Base-by-base conservation (phyloP, 2,329 filamentous ascomycete species). In the Tolypocladium cylindrosporum region DNA sequence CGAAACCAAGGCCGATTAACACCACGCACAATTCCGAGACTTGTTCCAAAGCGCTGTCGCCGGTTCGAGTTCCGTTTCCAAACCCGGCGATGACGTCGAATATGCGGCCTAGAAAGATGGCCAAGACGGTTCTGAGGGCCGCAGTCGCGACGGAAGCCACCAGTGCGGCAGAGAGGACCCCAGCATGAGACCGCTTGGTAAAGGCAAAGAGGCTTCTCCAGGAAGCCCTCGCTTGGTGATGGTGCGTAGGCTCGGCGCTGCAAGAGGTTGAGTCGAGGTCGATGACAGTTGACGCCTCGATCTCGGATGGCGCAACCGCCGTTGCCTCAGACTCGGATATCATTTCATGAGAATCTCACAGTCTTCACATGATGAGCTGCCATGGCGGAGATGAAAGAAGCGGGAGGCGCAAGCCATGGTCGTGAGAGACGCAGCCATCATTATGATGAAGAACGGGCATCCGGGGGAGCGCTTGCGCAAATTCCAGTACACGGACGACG, bases 31-130 rank as follows among this genome's bases (percentile, higher is more conserved):
- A 87, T 48, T 70, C 77, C 0, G 81, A 79, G 1, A 90, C 78
- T 3, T 78, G 72, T 0, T 72, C 65, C 24, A 88, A 74, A 1
- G 91, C 77, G 1, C 79, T 75, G 1, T 73, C 61, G 0, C 75
- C 74, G 0, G 73, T 71, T 4, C 83, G 73, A 1, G 70, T 68
- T 2, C 83, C 84, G 19, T 77, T 74, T 0, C 86, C 89, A 65
- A 85, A 90, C 8, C 78, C 72, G 0, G 88, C 80, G 59, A 96
- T 86, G 5, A 83, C 73, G 37, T 88, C 80, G 67, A 96, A 96
- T 9, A 95, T 78, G 55, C 81, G 80, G 14, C 92, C 92, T 1
- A 92, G 81, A 1, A 95, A 70, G 36, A 91, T 76, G 4, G 90
- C 83, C 34, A 89, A 79, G 1, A 79, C 73, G 0, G 90, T 88